Percentiles rank a stretch among this genome's conserved stretches.
phyloP scores from a whole-genome alignment of 2,329 filamentous ascomycete species.

The Blastomyces gilchristii region DNA sequence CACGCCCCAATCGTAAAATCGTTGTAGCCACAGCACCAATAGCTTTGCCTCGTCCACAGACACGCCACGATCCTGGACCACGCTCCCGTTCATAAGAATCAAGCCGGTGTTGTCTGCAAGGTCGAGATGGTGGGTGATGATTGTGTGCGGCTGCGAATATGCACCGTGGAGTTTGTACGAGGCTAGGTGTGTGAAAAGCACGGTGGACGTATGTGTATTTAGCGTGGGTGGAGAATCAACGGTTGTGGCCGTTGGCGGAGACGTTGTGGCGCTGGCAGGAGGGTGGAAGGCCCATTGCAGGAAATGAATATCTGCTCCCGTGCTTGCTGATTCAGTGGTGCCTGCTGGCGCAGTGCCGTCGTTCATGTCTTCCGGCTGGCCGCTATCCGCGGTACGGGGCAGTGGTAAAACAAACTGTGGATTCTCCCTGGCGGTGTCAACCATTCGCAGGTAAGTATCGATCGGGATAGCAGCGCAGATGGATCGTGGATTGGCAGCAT shows the following conservation, averaged over 20 bases:
- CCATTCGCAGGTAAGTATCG: constrained; percentile 63
- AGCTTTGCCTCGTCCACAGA: constrained; percentile 74
- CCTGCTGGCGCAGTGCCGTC: constrained; percentile 21
- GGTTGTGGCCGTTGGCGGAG: constrained; percentile 17
- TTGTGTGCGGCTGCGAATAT: constrained; percentile 85
- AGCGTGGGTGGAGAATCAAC: constrained; percentile 27
- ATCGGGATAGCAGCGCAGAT: constrained; percentile 77
- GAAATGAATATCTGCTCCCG: constrained; percentile 77
- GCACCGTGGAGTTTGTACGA: constrained; percentile 88
- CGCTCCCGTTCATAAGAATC: constrained; percentile 74
- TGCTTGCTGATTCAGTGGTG: constrained; percentile 19
- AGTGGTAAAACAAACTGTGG: constrained; percentile 89
- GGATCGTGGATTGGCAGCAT: constrained; percentile 60
- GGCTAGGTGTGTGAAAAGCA: constrained; percentile 88
- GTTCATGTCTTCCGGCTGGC: constrained; percentile 10
- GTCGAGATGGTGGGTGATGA: constrained; percentile 83
- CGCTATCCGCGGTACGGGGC: constrained; percentile 36
- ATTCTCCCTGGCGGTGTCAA: constrained; percentile 57
- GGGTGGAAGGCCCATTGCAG: constrained; percentile 91
- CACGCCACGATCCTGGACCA: constrained; percentile 66
- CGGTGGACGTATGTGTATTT: constrained; percentile 53
- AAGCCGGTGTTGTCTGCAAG: constrained; percentile 62
- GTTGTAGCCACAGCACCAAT: constrained; percentile 84
- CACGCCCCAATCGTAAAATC: constrained; percentile 67
- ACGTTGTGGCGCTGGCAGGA: constrained; percentile 35